Percentiles rank a stretch among this genome's conserved stretches.
Evolutionary conservation across 495 filamentous ascomycete genomes (phyloP).

Genomic region (Aspergillus sclerotioniger): DNA sequence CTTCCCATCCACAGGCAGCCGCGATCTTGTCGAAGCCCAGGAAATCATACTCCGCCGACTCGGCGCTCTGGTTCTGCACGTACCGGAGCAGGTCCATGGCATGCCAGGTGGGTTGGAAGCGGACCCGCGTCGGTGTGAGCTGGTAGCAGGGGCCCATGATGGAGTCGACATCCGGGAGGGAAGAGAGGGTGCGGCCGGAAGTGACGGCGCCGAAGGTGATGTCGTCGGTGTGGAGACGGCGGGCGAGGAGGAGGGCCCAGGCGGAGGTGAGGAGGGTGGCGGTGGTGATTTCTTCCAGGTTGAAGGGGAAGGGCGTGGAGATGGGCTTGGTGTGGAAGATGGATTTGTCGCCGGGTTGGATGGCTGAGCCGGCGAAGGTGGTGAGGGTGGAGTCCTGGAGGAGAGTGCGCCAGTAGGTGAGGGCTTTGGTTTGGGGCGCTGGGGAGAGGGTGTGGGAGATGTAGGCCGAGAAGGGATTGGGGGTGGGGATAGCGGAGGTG

Average conservation of each 20-base stretch:
- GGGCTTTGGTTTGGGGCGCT: constrained; percentile 17
- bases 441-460: constrained; percentile 27
- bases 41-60: constrained; percentile 30
- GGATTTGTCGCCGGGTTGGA: constrained; percentile 28
- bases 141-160: constrained; percentile 47
- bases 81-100: constrained; percentile 32
- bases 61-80: constrained; percentile 32
- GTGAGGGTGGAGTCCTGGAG: constrained; percentile 52
- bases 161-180: constrained; percentile 40
- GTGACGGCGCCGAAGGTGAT: constrained; percentile 62
- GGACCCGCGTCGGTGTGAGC: constrained; percentile 33
- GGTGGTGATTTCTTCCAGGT: constrained; percentile 48
- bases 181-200: constrained; percentile 49
- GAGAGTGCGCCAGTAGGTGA: constrained; percentile 51
- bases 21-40: constrained; percentile 33
- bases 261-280: constrained; percentile 59
- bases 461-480: constrained; percentile 55
- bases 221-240: constrained; percentile 44
- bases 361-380: constrained; percentile 33
- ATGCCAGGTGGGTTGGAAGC: constrained; percentile 34
- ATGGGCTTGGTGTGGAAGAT: constrained; percentile 38
- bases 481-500: constrained; percentile 18
- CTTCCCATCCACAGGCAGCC: constrained; percentile 14
- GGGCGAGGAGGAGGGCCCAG: constrained; percentile 60
- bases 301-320: constrained; percentile 37